A percentile compares a stretch with the other conserved stretches of the same genome.
Conservation (phyloP, 345 rosid species). For the Boechera retrofracta region DNA sequence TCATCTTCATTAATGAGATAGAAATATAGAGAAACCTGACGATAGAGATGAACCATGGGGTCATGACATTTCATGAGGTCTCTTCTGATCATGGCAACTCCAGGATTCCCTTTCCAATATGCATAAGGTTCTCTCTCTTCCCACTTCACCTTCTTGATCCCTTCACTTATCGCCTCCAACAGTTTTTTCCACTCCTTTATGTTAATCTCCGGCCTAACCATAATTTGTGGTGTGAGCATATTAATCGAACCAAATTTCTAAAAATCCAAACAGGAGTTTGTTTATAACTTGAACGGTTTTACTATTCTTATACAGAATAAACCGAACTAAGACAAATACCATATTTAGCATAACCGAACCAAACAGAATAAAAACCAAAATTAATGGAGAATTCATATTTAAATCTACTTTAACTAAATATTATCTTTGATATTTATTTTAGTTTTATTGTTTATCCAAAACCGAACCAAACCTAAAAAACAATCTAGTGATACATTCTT, state of each 20-base stretch:
- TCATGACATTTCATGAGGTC: slow-evolving; percentile 60
- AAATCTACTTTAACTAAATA: no score
- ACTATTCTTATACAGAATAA: neutral
- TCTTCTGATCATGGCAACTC: slow-evolving; percentile 45
- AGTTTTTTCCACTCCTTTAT: slow-evolving; percentile 60
- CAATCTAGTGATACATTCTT: no score
- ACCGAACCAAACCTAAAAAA: no score
- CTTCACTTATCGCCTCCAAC: slow-evolving; percentile 48
- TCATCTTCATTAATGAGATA: neutral
- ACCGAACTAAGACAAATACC: neutral
- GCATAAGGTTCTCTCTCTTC: slow-evolving; percentile 62
- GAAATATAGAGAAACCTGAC: slow-evolving; percentile 43
- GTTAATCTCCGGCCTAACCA: slow-evolving; percentile 61
- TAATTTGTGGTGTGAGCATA: no score
- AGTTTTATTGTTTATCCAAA: no score
- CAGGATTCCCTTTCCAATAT: slow-evolving; percentile 65
- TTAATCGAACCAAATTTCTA: no score
- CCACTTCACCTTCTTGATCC: slow-evolving; percentile 54
- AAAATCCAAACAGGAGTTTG: no score
- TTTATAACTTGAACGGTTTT: no score
- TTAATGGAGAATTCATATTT: no score
- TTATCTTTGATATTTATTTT: no score
- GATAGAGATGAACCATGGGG: slow-evolving; percentile 48
- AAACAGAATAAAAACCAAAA: no score
- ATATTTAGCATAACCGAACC: no score